Conservation (phyloP, 1,139 yeast genomes). For the Yamadazyma triangularis region DNA sequence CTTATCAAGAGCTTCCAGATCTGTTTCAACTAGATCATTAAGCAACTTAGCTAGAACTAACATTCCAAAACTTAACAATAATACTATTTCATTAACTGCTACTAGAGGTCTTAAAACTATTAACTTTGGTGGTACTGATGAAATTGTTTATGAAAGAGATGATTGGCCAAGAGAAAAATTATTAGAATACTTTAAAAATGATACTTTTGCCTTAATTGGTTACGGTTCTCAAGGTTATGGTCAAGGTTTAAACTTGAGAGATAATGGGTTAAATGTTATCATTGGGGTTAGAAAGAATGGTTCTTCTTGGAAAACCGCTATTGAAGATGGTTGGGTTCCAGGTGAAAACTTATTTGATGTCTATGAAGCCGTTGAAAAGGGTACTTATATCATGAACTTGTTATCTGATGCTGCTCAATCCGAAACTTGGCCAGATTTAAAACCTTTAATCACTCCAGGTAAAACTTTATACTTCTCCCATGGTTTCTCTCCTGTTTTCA, state of each 20-base stretch:
- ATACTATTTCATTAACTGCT: conserved; percentile 36
- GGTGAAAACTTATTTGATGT: conserved; percentile 97
- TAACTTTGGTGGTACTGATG: conserved; percentile 95
- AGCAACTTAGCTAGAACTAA: conserved; percentile 53
- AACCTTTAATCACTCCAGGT: conserved; percentile 92
- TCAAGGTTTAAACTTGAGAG: conserved; percentile 98
- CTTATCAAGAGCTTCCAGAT: conserved; percentile 49
- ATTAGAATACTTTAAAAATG: conserved; percentile 94
- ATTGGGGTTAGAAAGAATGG: conserved; percentile 98
- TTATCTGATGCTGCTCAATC: conserved; percentile 99
- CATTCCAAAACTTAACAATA: conserved; percentile 35
- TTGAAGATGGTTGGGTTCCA: conserved; percentile 99
- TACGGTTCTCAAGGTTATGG: conserved; percentile 99
- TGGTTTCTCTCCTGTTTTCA: conserved; percentile 99
- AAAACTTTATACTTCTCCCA: conserved; percentile 98
- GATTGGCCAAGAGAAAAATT: conserved; percentile 99
- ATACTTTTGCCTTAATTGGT: conserved; percentile 95
- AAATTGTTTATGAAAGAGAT: conserved; percentile 94
- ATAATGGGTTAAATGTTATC: conserved; percentile 95
- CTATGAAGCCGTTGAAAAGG: conserved; percentile 84
- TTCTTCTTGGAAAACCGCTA: conserved; percentile 99
- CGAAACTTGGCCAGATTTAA: conserved; percentile 87
- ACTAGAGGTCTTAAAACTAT: conserved; percentile 92
- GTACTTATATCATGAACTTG: conserved; percentile 96
- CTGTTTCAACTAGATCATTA: conserved; percentile 62